phyloP scores from a whole-genome alignment of 768 basidiomycete species.

The Suillus bovinus region DNA sequence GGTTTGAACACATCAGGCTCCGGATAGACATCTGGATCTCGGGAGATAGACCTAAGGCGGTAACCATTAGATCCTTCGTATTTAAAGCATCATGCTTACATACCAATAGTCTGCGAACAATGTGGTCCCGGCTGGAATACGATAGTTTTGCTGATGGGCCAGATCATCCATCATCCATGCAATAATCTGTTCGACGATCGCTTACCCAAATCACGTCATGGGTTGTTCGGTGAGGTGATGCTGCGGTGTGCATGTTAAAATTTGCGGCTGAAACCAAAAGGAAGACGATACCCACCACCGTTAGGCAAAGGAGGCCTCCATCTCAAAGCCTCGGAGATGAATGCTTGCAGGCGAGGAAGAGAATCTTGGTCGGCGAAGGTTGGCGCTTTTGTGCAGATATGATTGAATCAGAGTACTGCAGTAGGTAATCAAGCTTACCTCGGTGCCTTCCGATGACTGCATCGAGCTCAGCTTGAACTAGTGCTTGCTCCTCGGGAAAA shows the following conservation, averaged over 20 bases:
- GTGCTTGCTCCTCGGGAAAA: not conserved
- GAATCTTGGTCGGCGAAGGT: not conserved
- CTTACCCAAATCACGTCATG: not conserved
- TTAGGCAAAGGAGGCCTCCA: not conserved
- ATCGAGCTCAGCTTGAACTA: not conserved
- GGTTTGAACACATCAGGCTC: not conserved
- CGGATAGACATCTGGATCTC: not conserved
- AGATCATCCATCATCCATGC: not conserved
- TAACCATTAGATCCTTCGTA: not conserved
- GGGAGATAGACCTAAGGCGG: not conserved
- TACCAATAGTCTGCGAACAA: not conserved
- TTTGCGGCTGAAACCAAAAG: not conserved
- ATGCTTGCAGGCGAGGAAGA: conserved; percentile 1
- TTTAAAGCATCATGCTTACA: not conserved
- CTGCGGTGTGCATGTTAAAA: not conserved
- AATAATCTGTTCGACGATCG: not conserved
- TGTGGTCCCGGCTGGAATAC: not conserved
- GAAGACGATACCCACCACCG: not conserved
- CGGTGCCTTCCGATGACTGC: not conserved
- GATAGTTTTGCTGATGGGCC: not conserved
- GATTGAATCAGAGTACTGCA: not conserved
- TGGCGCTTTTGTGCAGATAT: not conserved
- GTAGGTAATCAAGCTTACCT: not conserved
- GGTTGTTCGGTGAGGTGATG: not conserved
- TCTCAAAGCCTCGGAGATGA: not conserved